Conservation (phyloP, 495 filamentous ascomycete genomes). For the Endocarpon pusillum region DNA sequence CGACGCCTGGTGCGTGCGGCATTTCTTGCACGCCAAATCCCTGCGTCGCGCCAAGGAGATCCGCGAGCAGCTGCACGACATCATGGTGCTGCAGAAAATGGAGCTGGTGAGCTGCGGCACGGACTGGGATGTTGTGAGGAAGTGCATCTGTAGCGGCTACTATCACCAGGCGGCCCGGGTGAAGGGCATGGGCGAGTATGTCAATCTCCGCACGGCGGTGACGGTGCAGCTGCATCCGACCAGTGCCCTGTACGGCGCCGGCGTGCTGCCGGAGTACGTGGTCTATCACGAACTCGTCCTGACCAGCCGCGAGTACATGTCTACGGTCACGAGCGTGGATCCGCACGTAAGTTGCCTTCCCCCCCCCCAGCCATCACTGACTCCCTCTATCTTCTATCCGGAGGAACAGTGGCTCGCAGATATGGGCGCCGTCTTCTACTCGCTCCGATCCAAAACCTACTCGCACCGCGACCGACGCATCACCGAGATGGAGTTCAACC, state of each 20-base stretch:
- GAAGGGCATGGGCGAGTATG: constrained; percentile 92
- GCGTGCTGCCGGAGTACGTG: constrained; percentile 90
- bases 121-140: constrained; percentile 89
- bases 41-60: constrained; percentile 85
- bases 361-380: too few relatives aligned
- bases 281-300: constrained; percentile 97
- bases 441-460: constrained; percentile 94
- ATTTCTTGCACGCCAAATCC: constrained; percentile 88
- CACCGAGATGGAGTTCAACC: constrained; percentile 86
- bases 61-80: constrained; percentile 79
- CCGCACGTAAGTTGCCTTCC: constrained; percentile 42
- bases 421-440: constrained; percentile 96
- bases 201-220: constrained; percentile 88
- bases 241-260: constrained; percentile 76
- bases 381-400: not conserved
- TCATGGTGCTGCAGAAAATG: constrained; percentile 92
- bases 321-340: constrained; percentile 88
- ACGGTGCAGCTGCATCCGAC: constrained; percentile 90
- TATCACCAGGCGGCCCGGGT: constrained; percentile 97
- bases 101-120: constrained; percentile 73
- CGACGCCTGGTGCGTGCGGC: constrained; percentile 79
- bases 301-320: constrained; percentile 97
- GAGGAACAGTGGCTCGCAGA: constrained; percentile 70
- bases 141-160: constrained; percentile 94
- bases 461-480: constrained; percentile 75